phyloP scores from a whole-genome alignment of 2,329 filamentous ascomycete genomes.

The Xylariaceae sp. region DNA sequence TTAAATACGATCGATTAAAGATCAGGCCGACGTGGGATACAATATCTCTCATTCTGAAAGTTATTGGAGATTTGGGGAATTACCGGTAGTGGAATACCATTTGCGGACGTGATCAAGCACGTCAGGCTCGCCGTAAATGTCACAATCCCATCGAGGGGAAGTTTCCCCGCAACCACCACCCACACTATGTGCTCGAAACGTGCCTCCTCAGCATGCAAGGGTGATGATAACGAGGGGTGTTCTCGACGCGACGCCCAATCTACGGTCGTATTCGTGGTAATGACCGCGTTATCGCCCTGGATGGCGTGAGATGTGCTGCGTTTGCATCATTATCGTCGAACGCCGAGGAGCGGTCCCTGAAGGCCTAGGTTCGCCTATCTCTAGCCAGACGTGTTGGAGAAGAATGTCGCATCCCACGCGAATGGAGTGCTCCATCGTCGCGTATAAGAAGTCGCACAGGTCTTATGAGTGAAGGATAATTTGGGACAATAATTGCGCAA shows the following conservation, averaged over 20 bases:
- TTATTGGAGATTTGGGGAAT: constrained; percentile 3
- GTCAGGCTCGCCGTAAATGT: constrained; percentile 33
- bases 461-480: background rate
- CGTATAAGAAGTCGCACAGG: constrained; percentile 20
- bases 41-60: background rate
- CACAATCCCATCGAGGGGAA: constrained; percentile 28
- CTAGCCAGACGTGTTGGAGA: constrained; percentile 12
- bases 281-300: constrained; percentile 25
- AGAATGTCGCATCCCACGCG: background rate
- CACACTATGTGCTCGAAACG: constrained; percentile 12
- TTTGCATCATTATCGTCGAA: constrained; percentile 25
- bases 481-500: background rate
- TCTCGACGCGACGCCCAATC: constrained; percentile 10
- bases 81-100: constrained; percentile 8
- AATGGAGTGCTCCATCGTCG: background rate
- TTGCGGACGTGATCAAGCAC: constrained; percentile 26
- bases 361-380: constrained; percentile 16
- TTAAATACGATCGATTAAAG: background rate
- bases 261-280: constrained; percentile 14
- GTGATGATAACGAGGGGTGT: constrained; percentile 14
- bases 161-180: constrained; percentile 30
- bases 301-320: constrained; percentile 27
- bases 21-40: background rate
- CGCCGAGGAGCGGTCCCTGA: background rate
- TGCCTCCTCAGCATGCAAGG: constrained; percentile 9